These are phyloP conservation scores for Diplodia corticola DNA, from an alignment of 2,329 filamentous ascomycete species.

Conservation along the genomic window DNA sequence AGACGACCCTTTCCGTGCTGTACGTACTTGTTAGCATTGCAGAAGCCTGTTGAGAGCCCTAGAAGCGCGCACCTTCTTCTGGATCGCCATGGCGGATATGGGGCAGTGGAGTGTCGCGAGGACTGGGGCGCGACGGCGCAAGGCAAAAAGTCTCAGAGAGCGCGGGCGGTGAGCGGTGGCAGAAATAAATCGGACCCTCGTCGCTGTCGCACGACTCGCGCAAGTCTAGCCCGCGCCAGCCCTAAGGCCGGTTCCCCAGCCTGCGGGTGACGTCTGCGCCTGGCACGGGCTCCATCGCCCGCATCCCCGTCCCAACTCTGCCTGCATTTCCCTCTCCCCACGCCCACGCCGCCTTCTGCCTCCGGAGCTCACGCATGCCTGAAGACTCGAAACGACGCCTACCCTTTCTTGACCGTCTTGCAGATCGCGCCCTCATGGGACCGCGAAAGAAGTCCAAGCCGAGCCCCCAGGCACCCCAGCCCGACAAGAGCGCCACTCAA, in stretches of 20 bases:
- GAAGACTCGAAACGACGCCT: constrained; percentile 23
- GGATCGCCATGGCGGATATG: constrained; percentile 73
- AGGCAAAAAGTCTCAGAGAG: constrained; percentile 21
- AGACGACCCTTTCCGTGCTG: constrained; percentile 93
- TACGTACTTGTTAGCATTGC: constrained; percentile 32
- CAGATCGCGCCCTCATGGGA: constrained; percentile 34
- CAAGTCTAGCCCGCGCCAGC: neutral
- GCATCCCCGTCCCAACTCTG: constrained; percentile 12
- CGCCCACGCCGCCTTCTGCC: constrained; percentile 22
- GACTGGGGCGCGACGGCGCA: neutral
- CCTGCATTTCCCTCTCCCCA: constrained; percentile 4
- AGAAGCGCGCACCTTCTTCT: constrained; percentile 69
- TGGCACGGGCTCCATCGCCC: neutral
- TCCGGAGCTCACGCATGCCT: constrained; percentile 18
- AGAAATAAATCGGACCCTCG: neutral
- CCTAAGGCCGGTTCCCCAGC: constrained; percentile 1
- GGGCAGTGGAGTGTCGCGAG: constrained; percentile 22
- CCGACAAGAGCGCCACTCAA: constrained; percentile 20
- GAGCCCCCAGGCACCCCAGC: constrained; percentile 36
- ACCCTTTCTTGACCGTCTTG: constrained; percentile 24
- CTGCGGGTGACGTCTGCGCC: constrained; percentile 14
- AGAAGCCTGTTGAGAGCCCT: neutral
- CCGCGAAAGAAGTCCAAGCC: constrained; percentile 47
- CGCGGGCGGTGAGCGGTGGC: neutral
- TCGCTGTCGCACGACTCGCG: neutral